These are phyloP conservation scores for Macrolepiota albuminosa DNA, from an alignment of 768 basidiomycete genomes.

Conservation along the genomic window DNA sequence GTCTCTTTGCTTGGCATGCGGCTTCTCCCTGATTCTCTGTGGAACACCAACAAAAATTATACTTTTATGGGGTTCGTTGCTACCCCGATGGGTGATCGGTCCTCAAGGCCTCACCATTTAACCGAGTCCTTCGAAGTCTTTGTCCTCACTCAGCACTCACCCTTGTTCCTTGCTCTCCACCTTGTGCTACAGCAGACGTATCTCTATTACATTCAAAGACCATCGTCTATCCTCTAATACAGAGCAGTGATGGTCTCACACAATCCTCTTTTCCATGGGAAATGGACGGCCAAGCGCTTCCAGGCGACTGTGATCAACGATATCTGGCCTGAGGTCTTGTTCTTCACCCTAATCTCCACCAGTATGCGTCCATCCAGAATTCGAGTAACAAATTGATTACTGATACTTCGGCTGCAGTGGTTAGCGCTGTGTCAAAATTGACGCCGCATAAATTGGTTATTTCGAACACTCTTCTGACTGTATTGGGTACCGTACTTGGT, in stretches of 20 bases:
- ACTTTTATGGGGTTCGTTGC: conserved; percentile 7
- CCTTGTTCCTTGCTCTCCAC: neutral
- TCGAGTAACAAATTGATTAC: neutral
- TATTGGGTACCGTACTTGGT: conserved; percentile 71
- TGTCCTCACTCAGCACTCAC: neutral
- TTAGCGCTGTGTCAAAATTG: conserved; percentile 46
- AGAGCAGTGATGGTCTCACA: conserved; percentile 32
- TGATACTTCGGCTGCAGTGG: conserved; percentile 36
- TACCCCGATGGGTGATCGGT: conserved; percentile 15
- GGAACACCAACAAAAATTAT: neutral
- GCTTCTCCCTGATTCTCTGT: neutral
- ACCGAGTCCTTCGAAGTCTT: neutral
- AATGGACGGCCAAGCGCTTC: conserved; percentile 46
- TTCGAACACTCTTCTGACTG: conserved; percentile 54
- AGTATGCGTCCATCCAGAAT: conserved; percentile 29
- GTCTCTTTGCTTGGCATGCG: neutral
- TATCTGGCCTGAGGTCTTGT: conserved; percentile 59
- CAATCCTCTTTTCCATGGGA: conserved; percentile 43
- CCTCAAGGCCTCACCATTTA: conserved; percentile 1
- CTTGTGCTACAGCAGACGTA: neutral
- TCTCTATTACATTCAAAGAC: neutral
- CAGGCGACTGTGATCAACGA: conserved; percentile 59
- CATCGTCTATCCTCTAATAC: neutral
- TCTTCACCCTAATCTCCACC: conserved; percentile 56
- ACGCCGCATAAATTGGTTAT: conserved; percentile 46